Evolutionary conservation across 768 basidiomycete species (phyloP).

Genomic region (Royoungia palumana): DNA sequence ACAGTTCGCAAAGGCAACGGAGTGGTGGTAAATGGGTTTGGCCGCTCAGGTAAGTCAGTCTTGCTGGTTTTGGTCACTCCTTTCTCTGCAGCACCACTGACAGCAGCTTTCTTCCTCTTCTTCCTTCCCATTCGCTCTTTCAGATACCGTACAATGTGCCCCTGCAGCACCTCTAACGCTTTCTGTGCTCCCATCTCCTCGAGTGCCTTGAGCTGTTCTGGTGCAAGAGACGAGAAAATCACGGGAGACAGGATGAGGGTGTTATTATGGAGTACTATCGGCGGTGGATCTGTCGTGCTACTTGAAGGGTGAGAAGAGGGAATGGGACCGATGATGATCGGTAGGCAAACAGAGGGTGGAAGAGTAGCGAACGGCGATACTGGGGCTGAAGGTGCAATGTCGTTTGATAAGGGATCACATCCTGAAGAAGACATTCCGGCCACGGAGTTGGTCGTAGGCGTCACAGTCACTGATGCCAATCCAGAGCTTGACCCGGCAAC

Average conservation of each 20-base stretch:
- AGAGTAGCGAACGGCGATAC: constrained; percentile 30
- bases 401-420: constrained; percentile 10
- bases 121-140: constrained; percentile 61
- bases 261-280: constrained; percentile 82
- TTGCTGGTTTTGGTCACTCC: constrained; percentile 39
- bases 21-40: constrained; percentile 45
- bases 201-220: constrained; percentile 68
- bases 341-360: constrained; percentile 54
- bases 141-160: constrained; percentile 79
- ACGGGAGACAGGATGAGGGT: constrained; percentile 80
- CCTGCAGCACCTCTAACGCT: constrained; percentile 77
- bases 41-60: constrained; percentile 28
- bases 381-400: constrained; percentile 3
- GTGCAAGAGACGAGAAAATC: constrained; percentile 76
- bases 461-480: constrained; percentile 3
- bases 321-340: constrained; percentile 73
- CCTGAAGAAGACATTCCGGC: constrained; percentile 3
- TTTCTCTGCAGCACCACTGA: constrained; percentile 36
- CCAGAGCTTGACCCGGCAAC: constrained; percentile 3
- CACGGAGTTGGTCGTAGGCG: constrained; percentile 19
- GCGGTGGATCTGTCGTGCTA: constrained; percentile 43
- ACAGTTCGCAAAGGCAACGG: constrained; percentile 33
- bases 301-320: constrained; percentile 57
- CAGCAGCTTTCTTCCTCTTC: constrained; percentile 38
- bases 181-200: constrained; percentile 80